Evolutionary conservation across 1,139 yeast species (phyloP).

Genomic region (Debaryomyces nepalensis): DNA sequence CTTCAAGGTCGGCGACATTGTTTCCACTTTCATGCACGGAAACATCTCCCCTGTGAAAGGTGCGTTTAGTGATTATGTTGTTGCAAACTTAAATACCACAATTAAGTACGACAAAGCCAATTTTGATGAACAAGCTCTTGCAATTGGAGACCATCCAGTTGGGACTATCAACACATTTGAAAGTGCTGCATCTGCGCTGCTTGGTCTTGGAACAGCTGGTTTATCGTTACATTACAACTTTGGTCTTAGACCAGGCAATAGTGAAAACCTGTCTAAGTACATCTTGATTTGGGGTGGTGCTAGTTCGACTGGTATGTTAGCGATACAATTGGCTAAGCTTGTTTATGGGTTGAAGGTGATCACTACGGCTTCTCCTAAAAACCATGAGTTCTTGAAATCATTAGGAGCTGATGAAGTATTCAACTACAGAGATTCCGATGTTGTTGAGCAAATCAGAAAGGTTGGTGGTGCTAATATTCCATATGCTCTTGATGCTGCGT

Average conservation of each 20-base stretch:
- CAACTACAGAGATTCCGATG: conserved; percentile 63
- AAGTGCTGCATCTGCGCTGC: conserved; percentile 63
- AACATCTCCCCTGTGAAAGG: conserved; percentile 46
- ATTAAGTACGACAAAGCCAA: conserved; percentile 30
- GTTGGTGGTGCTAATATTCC: conserved; percentile 45
- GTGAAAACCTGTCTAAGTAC: conserved; percentile 26
- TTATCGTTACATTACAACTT: conserved; percentile 31
- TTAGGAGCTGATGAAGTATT: conserved; percentile 64
- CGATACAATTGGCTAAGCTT: conserved; percentile 58
- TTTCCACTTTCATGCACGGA: conserved; percentile 31
- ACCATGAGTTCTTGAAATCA: conserved; percentile 44
- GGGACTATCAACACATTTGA: conserved; percentile 55
- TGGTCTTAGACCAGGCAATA: conserved; percentile 25
- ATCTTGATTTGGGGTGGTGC: conserved; percentile 68
- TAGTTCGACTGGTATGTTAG: conserved; percentile 57
- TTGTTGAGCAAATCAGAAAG: conserved; percentile 50
- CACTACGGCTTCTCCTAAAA: conserved; percentile 54
- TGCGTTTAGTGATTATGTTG: conserved; percentile 61
- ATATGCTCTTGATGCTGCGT: conserved; percentile 62
- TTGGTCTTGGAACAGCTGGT: conserved; percentile 55
- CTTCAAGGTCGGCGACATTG: conserved; percentile 54
- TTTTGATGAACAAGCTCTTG: conserved; percentile 17
- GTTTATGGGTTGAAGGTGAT: conserved; percentile 57
- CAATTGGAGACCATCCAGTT: conserved; percentile 27
- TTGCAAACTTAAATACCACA: conserved; percentile 41